Percentiles rank a stretch among this genome's conserved stretches.
These are phyloP conservation scores for Coprinopsis marcescibilis DNA, from an alignment of 768 basidiomycete species.

Conservation along the genomic window DNA sequence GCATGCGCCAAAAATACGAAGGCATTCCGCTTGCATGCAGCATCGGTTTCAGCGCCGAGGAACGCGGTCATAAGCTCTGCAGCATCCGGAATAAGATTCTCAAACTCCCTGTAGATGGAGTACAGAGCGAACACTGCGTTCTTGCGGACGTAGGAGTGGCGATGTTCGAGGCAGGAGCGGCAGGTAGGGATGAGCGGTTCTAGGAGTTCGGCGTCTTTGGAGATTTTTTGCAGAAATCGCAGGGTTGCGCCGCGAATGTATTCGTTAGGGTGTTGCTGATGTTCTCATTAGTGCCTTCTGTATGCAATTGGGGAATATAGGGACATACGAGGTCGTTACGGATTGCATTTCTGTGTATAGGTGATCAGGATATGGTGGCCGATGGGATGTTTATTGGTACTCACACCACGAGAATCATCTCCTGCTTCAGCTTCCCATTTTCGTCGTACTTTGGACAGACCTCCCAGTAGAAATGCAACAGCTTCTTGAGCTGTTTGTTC, in stretches of 20 bases:
- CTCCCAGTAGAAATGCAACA: slow-evolving; percentile 95
- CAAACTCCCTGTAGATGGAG: slow-evolving; percentile 91
- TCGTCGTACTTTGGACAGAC: slow-evolving; percentile 98
- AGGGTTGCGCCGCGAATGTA: slow-evolving; percentile 98
- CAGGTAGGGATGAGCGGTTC: slow-evolving; percentile 95
- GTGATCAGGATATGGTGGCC: slow-evolving; percentile 3
- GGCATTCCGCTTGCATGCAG: slow-evolving; percentile 95
- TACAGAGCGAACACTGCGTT: slow-evolving; percentile 96
- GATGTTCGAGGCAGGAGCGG: slow-evolving; percentile 91
- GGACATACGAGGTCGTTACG: slow-evolving; percentile 86
- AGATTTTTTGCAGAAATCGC: slow-evolving; percentile 93
- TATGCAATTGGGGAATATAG: slow-evolving; percentile 1
- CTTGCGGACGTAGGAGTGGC: slow-evolving; percentile 96
- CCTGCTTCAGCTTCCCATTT: slow-evolving; percentile 95
- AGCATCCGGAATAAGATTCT: slow-evolving; percentile 92
- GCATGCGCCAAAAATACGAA: slow-evolving; percentile 89
- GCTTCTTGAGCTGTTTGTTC: slow-evolving; percentile 95
- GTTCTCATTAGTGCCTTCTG: slow-evolving; percentile 9
- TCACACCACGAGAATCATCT: slow-evolving; percentile 98
- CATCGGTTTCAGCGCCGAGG: slow-evolving; percentile 91
- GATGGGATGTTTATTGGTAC: slow-evolving; percentile 25
- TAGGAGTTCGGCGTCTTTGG: slow-evolving; percentile 86
- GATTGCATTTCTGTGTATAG: slow-evolving; percentile 74
- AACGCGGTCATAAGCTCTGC: slow-evolving; percentile 95
- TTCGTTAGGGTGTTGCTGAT: slow-evolving; percentile 97